A percentile compares a stretch with the other conserved stretches of the same genome.
phyloP scores from a whole-genome alignment of 441 rosid species.

The Eutrema salsugineum region DNA sequence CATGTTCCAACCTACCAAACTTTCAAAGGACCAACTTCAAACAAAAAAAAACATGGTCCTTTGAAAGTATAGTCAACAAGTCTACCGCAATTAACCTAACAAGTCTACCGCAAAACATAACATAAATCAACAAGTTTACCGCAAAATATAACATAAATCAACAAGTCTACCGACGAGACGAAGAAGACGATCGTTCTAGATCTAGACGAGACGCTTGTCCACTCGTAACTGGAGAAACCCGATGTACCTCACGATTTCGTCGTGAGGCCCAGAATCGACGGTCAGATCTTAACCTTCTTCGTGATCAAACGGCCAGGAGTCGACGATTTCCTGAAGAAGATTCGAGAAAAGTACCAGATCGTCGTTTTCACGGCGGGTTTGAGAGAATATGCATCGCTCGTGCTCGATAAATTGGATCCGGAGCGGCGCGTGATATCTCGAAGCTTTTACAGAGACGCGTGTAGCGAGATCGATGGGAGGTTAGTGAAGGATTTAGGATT shows the following conservation, averaged over 20 bases:
- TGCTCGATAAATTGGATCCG: constrained; percentile 58
- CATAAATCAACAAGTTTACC: too few species aligned
- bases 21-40: too few species aligned
- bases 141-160: too few species aligned
- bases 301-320: constrained; percentile 88
- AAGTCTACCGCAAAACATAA: too few species aligned
- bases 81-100: too few species aligned
- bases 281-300: constrained; percentile 53
- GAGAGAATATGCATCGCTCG: constrained; percentile 67
- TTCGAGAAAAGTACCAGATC: constrained; percentile 54
- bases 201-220: constrained; percentile 84
- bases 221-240: constrained; percentile 71
- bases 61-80: too few species aligned
- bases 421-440: constrained; percentile 44
- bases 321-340: constrained; percentile 51
- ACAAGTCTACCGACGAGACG: constrained; percentile 22
- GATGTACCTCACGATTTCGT: constrained; percentile 51
- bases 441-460: constrained; percentile 63
- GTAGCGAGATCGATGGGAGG: constrained; percentile 59
- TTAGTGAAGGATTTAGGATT: constrained; percentile 66
- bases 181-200: constrained; percentile 77
- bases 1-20: too few species aligned
- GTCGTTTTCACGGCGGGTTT: constrained; percentile 91
- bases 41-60: too few species aligned
- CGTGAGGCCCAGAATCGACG: constrained; percentile 62